Percentiles rank a stretch among this genome's conserved stretches.
These are phyloP conservation scores for Sambucus nigra DNA, from an alignment of 129 eudicot genomes.

Conservation along the genomic window DNA sequence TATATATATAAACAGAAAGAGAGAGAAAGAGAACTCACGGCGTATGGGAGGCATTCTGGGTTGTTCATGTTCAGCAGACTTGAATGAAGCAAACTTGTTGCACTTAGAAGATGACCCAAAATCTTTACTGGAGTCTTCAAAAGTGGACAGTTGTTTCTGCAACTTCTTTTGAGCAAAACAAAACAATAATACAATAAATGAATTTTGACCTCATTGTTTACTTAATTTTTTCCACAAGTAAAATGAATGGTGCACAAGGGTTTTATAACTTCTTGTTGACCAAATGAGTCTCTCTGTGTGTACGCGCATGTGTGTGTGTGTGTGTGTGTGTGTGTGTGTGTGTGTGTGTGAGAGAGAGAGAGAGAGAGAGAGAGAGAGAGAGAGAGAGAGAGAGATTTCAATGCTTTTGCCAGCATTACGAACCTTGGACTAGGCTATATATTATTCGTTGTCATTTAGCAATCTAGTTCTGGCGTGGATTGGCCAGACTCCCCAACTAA, in stretches of 20 bases:
- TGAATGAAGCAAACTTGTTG: slow-evolving; percentile 14
- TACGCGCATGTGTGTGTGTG: not conserved
- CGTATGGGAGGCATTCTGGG: slow-evolving; percentile 27
- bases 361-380: no score
- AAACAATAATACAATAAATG: not conserved
- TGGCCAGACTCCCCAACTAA: no score
- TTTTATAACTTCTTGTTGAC: no score
- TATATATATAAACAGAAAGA: no score
- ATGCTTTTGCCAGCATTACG: no score
- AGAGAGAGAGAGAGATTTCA: no score
- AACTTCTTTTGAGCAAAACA: not conserved
- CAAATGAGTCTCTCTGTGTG: no score
- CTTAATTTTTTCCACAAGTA: not conserved
- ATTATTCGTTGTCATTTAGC: no score
- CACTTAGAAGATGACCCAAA: slow-evolving; percentile 30
- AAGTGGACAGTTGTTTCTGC: slow-evolving; percentile 24
- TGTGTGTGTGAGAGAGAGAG: slow-evolving; percentile 1
- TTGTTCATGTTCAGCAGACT: slow-evolving; percentile 19
- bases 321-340: not conserved
- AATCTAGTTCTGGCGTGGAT: no score
- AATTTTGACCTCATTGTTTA: no score
- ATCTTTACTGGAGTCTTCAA: slow-evolving; percentile 11
- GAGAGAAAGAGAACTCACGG: slow-evolving; percentile 25
- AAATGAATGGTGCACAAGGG: not conserved
- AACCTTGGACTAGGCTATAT: no score